Conservation (phyloP, 1,284 basidiomycete species). For the Ganoderma lingzhi region DNA sequence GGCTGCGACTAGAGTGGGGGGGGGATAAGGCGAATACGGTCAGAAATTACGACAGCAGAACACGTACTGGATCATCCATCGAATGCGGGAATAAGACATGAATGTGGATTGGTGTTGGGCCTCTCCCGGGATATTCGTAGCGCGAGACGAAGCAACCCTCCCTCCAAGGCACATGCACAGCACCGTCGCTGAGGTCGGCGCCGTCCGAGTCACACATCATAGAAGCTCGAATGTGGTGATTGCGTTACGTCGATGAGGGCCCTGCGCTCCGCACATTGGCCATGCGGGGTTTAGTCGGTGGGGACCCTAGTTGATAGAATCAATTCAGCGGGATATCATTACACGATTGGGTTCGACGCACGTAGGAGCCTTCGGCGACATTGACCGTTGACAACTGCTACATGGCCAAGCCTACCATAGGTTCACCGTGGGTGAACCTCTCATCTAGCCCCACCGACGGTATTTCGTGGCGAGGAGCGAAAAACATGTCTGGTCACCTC, state of each 20-base stretch:
- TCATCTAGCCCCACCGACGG: background rate
- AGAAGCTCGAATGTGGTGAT: too few relatives aligned
- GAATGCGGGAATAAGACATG: background rate
- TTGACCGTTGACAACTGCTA: conserved; percentile 59
- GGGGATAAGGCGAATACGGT: background rate
- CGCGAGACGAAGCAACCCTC: background rate
- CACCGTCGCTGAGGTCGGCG: background rate
- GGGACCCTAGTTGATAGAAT: background rate
- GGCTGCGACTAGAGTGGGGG: background rate
- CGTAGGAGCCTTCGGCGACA: conserved; percentile 41
- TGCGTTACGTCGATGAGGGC: conserved; percentile 10
- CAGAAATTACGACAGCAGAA: background rate
- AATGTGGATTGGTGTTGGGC: background rate
- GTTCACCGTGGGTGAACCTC: conserved; percentile 8
- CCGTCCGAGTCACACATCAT: conserved; percentile 13
- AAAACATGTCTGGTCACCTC: conserved; percentile 58
- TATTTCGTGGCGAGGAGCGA: conserved; percentile 8
- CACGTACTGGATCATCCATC: background rate
- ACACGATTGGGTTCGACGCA: background rate
- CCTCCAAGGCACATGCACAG: conserved; percentile 23
- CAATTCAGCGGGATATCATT: background rate
- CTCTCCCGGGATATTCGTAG: background rate
- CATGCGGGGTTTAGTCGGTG: background rate
- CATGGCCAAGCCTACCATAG: conserved; percentile 70
- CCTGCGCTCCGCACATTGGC: background rate